These are phyloP conservation scores for Metschnikowia cerradonensis DNA, from an alignment of 805 yeast genomes.

Conservation along the genomic window DNA sequence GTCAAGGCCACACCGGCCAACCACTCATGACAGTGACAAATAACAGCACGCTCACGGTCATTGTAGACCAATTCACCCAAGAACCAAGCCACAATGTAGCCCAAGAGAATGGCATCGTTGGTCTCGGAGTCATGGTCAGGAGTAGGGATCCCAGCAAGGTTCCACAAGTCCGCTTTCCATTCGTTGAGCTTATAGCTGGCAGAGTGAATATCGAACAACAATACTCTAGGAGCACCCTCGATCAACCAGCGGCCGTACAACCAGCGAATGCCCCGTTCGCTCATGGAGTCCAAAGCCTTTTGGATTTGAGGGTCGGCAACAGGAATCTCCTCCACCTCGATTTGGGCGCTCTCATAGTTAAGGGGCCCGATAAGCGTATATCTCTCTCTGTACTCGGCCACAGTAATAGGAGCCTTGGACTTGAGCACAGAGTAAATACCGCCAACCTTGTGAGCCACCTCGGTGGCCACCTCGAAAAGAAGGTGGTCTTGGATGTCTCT, in stretches of 20 bases:
- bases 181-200: slow-evolving; percentile 70
- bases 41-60: slow-evolving; percentile 83
- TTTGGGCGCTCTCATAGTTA: slow-evolving; percentile 66
- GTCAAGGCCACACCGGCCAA: slow-evolving; percentile 95
- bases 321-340: slow-evolving; percentile 75
- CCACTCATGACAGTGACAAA: slow-evolving; percentile 97
- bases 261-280: slow-evolving; percentile 72
- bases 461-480: slow-evolving; percentile 92
- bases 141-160: slow-evolving; percentile 84
- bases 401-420: slow-evolving; percentile 95
- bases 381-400: slow-evolving; percentile 84
- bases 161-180: slow-evolving; percentile 95
- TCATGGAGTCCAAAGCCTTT: slow-evolving; percentile 72
- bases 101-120: slow-evolving; percentile 87
- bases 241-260: slow-evolving; percentile 94
- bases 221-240: slow-evolving; percentile 94
- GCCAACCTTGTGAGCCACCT: slow-evolving; percentile 96
- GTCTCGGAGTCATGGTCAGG: slow-evolving; percentile 87
- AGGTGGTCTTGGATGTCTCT: slow-evolving; percentile 86
- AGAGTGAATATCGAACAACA: slow-evolving; percentile 80
- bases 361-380: slow-evolving; percentile 86
- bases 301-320: slow-evolving; percentile 53
- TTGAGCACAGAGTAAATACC: slow-evolving; percentile 96
- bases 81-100: slow-evolving; percentile 95
- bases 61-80: slow-evolving; percentile 86